Evolutionary conservation across 2,329 filamentous ascomycete genomes (phyloP).

Genomic region (Thelonectria olida): DNA sequence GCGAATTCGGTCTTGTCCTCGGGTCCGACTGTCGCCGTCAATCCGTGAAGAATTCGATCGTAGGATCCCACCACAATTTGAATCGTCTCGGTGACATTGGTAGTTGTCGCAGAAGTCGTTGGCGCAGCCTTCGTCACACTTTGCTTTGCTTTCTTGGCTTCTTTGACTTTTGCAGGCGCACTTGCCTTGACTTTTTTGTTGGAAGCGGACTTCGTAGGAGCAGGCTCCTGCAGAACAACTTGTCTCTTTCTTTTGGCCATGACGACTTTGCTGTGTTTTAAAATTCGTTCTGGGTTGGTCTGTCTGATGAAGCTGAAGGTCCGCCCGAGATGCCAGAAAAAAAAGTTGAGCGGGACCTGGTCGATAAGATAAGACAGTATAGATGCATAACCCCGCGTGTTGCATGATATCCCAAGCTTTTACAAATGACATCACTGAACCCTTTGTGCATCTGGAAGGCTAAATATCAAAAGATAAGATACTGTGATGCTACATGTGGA

Average conservation of each 20-base stretch:
- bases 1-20: slow-evolving; percentile 71
- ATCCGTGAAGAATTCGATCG: slow-evolving; percentile 89
- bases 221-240: slow-evolving; percentile 40
- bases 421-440: slow-evolving; percentile 3
- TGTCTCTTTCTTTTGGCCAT: slow-evolving; percentile 63
- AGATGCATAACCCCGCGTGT: slow-evolving; percentile 33
- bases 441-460: neutral
- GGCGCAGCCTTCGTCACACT: slow-evolving; percentile 40
- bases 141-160: slow-evolving; percentile 10
- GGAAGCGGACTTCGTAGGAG: slow-evolving; percentile 28
- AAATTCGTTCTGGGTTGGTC: slow-evolving; percentile 15
- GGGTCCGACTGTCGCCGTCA: slow-evolving; percentile 74
- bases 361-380: slow-evolving; percentile 46
- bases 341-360: slow-evolving; percentile 33
- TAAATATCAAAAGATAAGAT: slow-evolving; percentile 13
- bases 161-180: slow-evolving; percentile 19
- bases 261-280: slow-evolving; percentile 25
- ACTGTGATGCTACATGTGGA: slow-evolving; percentile 30
- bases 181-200: slow-evolving; percentile 43
- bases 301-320: slow-evolving; percentile 11
- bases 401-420: slow-evolving; percentile 19
- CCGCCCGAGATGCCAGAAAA: slow-evolving; percentile 27
- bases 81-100: slow-evolving; percentile 62
- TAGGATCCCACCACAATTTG: slow-evolving; percentile 95
- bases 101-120: slow-evolving; percentile 25